Conservation (phyloP, 2,329 filamentous ascomycete genomes). For the Madurella mycetomatis region DNA sequence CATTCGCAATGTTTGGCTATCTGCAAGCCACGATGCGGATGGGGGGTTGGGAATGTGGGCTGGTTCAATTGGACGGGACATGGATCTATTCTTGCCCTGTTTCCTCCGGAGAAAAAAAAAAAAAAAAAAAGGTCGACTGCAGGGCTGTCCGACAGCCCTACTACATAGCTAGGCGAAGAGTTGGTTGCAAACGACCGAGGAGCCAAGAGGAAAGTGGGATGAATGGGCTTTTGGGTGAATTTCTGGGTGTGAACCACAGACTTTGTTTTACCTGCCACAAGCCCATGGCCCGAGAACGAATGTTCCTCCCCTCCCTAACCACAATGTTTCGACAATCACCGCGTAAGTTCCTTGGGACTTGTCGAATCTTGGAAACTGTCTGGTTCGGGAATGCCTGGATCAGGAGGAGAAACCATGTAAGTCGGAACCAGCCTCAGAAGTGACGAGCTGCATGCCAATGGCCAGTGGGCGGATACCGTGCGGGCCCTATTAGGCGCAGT, state of each 20-base stretch:
- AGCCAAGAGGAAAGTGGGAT: too few species aligned
- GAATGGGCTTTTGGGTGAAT: too few species aligned
- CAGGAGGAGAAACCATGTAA: background rate
- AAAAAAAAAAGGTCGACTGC: background rate
- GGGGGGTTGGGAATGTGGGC: background rate
- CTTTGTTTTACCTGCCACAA: too few species aligned
- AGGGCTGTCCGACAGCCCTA: background rate
- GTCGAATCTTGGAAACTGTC: background rate
- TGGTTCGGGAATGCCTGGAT: background rate
- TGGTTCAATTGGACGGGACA: background rate
- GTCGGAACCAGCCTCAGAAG: background rate
- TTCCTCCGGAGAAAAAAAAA: too few species aligned
- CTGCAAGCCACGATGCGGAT: background rate
- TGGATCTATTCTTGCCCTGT: background rate
- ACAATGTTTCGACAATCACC: too few species aligned
- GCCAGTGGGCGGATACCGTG: too few species aligned
- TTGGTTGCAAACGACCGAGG: too few species aligned
- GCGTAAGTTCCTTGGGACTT: too few species aligned
- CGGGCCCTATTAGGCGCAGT: background rate
- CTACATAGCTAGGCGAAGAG: background rate
- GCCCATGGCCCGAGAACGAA: too few species aligned
- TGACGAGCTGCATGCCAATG: background rate
- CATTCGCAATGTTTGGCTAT: background rate
- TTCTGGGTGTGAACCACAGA: too few species aligned
- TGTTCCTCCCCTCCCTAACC: too few species aligned